Conservation (phyloP, 129 eudicot genomes). For the Solidago caesia region DNA sequence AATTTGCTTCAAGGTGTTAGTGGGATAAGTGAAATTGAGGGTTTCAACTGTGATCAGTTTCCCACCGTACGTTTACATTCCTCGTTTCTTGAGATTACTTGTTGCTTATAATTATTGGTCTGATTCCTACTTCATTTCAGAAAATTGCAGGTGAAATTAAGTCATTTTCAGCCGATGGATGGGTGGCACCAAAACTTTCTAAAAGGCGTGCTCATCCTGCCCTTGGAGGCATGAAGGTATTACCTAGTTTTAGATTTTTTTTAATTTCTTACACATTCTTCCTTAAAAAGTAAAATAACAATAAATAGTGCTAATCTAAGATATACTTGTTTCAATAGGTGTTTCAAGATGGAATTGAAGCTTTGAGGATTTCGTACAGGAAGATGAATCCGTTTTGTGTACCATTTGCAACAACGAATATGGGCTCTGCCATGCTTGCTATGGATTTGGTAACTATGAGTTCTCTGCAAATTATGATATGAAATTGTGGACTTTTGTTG, state of each 20-base stretch:
- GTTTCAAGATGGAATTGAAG: constrained; percentile 87
- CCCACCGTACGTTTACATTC: constrained; percentile 20
- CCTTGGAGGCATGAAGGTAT: constrained; percentile 43
- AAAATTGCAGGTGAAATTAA: constrained; percentile 41
- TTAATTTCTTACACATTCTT: background rate
- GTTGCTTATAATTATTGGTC: background rate
- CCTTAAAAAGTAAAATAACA: background rate
- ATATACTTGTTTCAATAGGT: constrained; percentile 38
- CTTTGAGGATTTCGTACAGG: constrained; percentile 77
- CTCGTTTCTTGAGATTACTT: background rate
- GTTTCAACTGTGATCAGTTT: constrained; percentile 35
- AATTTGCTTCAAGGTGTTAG: constrained; percentile 38
- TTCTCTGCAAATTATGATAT: background rate
- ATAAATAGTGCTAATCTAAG: background rate
- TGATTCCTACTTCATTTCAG: constrained; percentile 18
- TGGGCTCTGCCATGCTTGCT: constrained; percentile 98
- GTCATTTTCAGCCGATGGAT: constrained; percentile 46
- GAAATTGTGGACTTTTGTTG: background rate
- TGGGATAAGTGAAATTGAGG: constrained; percentile 34
- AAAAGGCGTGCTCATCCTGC: constrained; percentile 47
- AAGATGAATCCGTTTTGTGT: constrained; percentile 97
- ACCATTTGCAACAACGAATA: constrained; percentile 92
- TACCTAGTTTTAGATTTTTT: background rate
- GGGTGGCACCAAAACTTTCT: constrained; percentile 46
- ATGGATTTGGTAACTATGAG: constrained; percentile 75